Conservation (phyloP, 2,329 filamentous ascomycete genomes). For the Zymoseptoria tritici region DNA sequence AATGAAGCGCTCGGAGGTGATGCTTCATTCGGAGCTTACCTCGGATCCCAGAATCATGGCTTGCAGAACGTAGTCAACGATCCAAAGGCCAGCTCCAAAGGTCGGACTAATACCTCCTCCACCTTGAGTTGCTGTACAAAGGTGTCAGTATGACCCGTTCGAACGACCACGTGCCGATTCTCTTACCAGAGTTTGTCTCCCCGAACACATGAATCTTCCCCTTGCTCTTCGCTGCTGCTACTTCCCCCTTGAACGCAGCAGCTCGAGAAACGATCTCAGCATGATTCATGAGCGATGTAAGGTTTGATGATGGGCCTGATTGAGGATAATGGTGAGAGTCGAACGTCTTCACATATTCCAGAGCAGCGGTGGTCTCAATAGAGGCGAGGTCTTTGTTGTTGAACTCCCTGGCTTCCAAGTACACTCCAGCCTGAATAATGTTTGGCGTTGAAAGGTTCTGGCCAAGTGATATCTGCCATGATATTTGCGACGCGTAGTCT, state of each 20-base stretch:
- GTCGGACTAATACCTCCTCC: constrained; percentile 39
- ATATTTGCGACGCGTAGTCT: constrained; percentile 8
- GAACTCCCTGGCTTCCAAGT: background rate
- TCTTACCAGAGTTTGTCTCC: constrained; percentile 40
- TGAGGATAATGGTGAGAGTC: constrained; percentile 42
- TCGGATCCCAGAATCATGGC: background rate
- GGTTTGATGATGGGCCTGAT: constrained; percentile 8
- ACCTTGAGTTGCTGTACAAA: constrained; percentile 22
- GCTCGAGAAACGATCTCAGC: constrained; percentile 35
- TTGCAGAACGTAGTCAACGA: constrained; percentile 37
- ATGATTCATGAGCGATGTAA: constrained; percentile 39
- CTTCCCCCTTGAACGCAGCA: constrained; percentile 35
- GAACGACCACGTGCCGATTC: background rate
- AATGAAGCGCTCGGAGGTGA: background rate
- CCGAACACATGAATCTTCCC: constrained; percentile 43
- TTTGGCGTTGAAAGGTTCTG: background rate
- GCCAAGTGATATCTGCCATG: constrained; percentile 9
- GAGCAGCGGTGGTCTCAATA: background rate
- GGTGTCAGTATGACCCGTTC: background rate
- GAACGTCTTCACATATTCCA: constrained; percentile 5
- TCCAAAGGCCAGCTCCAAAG: constrained; percentile 46
- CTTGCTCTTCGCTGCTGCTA: constrained; percentile 32
- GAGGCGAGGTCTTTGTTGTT: background rate
- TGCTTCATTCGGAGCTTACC: background rate
- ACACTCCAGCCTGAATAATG: constrained; percentile 4